These are phyloP conservation scores for Trypanosoma scelopori DNA, from an alignment of 208 protist genomes.

Conservation along the genomic window DNA sequence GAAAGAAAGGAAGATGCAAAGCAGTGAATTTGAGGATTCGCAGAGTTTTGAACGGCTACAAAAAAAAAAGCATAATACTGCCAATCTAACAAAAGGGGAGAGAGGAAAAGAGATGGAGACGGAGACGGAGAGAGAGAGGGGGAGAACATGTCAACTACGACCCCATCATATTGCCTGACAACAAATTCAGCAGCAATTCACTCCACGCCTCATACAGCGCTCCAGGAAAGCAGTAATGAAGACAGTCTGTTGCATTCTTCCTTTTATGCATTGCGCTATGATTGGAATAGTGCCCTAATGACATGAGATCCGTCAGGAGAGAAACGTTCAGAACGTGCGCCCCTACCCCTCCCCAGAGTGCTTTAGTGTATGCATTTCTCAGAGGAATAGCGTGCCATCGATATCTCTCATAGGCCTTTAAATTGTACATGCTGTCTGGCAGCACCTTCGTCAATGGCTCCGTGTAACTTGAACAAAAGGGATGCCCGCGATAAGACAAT, in stretches of 20 bases:
- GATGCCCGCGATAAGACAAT: slow-evolving; percentile 29
- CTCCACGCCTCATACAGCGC: slow-evolving; percentile 26
- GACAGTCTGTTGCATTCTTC: slow-evolving; percentile 30
- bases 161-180: slow-evolving; percentile 23
- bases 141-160: too few species aligned
- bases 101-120: too few species aligned
- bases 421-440: neutral
- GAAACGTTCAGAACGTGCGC: slow-evolving; percentile 28
- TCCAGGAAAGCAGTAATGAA: slow-evolving; percentile 35
- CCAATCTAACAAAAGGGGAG: too few species aligned
- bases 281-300: slow-evolving; percentile 26
- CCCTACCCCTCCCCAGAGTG: slow-evolving; percentile 21
- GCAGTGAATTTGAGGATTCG: too few species aligned
- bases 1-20: too few species aligned
- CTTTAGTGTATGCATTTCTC: slow-evolving; percentile 21
- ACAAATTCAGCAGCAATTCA: slow-evolving; percentile 25
- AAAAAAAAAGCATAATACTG: too few species aligned
- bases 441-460: slow-evolving; percentile 8
- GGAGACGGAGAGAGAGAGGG: too few species aligned
- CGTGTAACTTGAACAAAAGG: slow-evolving; percentile 20
- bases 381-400: slow-evolving; percentile 25
- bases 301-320: slow-evolving; percentile 24
- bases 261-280: slow-evolving; percentile 18
- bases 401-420: slow-evolving; percentile 13
- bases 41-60: too few species aligned